A percentile compares a stretch with the other conserved stretches of the same genome.
Evolutionary conservation across 352 stramenopile genomes (phyloP).

Genomic region (Phytophthora podocarpi): DNA sequence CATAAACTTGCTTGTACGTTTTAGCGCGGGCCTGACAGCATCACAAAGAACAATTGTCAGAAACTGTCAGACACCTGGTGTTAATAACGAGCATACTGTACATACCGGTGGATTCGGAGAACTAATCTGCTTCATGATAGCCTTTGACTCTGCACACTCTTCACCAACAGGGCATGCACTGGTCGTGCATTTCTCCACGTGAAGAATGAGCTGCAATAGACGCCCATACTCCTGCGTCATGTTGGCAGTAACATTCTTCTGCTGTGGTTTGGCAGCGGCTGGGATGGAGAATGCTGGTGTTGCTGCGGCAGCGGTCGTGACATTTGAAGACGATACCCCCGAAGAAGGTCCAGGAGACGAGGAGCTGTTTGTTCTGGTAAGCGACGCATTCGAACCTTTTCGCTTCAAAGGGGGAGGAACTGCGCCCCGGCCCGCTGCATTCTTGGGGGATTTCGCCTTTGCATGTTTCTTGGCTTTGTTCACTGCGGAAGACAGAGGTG

Average conservation of each 20-base stretch:
- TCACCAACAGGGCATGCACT: constrained; percentile 65
- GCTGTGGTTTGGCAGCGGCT: constrained; percentile 31
- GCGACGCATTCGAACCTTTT: constrained; percentile 29
- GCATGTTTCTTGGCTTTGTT: constrained; percentile 67
- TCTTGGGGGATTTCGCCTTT: constrained; percentile 73
- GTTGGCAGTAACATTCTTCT: constrained; percentile 61
- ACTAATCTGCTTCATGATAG: constrained; percentile 77
- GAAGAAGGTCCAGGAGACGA: constrained; percentile 30
- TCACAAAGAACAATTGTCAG: constrained; percentile 9
- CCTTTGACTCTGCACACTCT: constrained; percentile 79
- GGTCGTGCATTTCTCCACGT: constrained; percentile 82
- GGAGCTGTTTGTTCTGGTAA: constrained; percentile 23
- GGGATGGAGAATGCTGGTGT: neutral
- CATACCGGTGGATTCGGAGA: constrained; percentile 64
- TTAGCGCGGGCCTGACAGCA: constrained; percentile 60
- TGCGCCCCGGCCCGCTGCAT: constrained; percentile 20
- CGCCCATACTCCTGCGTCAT: constrained; percentile 84
- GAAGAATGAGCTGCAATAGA: constrained; percentile 85
- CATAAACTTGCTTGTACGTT: constrained; percentile 87
- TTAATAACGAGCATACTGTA: neutral
- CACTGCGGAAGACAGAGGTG: constrained; percentile 67
- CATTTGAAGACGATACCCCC: constrained; percentile 12
- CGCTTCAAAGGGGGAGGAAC: constrained; percentile 19
- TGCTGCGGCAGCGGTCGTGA: constrained; percentile 7
- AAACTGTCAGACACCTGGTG: neutral